A percentile compares a stretch with the other conserved stretches of the same genome.
Evolutionary conservation across 768 basidiomycete species (phyloP).

Genomic region (Lactarius quietus): DNA sequence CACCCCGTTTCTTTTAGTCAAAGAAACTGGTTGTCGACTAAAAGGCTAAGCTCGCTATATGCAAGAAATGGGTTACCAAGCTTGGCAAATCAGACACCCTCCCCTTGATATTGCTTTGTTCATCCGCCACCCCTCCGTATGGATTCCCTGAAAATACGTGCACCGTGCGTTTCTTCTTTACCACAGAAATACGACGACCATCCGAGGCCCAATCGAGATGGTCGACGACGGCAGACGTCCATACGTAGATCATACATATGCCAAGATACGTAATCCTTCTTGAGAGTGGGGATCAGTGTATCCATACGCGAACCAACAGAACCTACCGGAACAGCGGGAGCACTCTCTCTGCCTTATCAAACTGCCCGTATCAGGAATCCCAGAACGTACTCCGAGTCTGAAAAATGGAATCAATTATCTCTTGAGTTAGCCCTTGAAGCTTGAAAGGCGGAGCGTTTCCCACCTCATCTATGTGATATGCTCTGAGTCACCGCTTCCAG

Average conservation of each 20-base stretch:
- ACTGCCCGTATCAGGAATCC: no score
- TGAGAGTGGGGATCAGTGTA: not conserved
- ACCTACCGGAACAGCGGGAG: constrained; percentile 2
- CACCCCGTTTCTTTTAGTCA: no score
- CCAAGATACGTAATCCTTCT: constrained; percentile 35
- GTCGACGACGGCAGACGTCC: constrained; percentile 63
- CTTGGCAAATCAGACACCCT: constrained; percentile 51
- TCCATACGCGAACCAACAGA: not conserved
- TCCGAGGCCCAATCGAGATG: constrained; percentile 50
- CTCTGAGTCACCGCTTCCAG: no score
- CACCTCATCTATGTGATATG: no score
- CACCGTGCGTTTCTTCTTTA: constrained; percentile 56
- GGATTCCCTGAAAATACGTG: constrained; percentile 78
- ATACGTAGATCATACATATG: constrained; percentile 69
- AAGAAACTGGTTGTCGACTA: constrained; percentile 29
- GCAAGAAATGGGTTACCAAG: constrained; percentile 38
- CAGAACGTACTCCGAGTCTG: no score
- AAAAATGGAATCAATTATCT: no score
- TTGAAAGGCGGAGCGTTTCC: no score
- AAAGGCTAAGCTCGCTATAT: not conserved
- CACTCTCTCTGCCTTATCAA: no score
- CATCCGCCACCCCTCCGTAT: constrained; percentile 65
- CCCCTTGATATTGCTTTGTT: constrained; percentile 55
- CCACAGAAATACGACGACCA: constrained; percentile 66
- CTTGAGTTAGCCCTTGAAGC: no score